Evolutionary conservation across 176 grass and related monocot genomes (phyloP), one percentile per base, ranked within the genome.

Genomic region (Paspalum notatum): DNA sequence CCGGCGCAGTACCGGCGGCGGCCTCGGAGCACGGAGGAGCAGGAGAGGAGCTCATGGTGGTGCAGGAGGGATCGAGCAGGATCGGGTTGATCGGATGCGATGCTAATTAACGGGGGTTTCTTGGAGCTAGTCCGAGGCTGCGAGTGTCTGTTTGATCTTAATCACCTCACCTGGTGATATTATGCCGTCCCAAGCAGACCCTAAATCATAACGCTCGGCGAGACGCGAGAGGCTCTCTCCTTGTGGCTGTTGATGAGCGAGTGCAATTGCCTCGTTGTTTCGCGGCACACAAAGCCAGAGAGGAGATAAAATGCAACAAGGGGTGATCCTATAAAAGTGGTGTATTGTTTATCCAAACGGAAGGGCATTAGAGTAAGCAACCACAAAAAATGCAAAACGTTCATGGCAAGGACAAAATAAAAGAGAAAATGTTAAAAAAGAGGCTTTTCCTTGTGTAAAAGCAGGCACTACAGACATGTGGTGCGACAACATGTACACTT

Each of bases 261-360:
- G 68, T 16, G 14, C 52, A 68, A 76, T 71, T 0, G 62, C n/a
- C 77, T 81, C 71, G 62, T 75, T 64, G 78, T 75, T 82, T 81
- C 32, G n/a, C 42, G 70, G 62, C 45, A 15, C 45, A 15, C 8
- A 43, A 41, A 20, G 32, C 32, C 32, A 3, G 2, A 32, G 32
- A 10, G 52, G 37, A 51, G 44, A 64, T 62, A 61, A 81, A 78
- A n/a, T n/a, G n/a, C 49, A 20, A 40, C 48, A 68, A 75, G 7
- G 26, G 4, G 62, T 21, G 78, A 82, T 76, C 71, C 85, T 76
- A 87, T 11, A 81, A 76, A 86, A 80, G 32, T 14, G 43, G 70
- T 8, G 9, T 32, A 32, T 32, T 61, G 58, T 86, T 66, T 75
- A 42, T 67, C 77, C 60, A 41, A 45, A 38, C 24, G 11, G 3